These are phyloP conservation scores for Suillus bovinus DNA, from an alignment of 768 basidiomycete species.

Conservation along the genomic window DNA sequence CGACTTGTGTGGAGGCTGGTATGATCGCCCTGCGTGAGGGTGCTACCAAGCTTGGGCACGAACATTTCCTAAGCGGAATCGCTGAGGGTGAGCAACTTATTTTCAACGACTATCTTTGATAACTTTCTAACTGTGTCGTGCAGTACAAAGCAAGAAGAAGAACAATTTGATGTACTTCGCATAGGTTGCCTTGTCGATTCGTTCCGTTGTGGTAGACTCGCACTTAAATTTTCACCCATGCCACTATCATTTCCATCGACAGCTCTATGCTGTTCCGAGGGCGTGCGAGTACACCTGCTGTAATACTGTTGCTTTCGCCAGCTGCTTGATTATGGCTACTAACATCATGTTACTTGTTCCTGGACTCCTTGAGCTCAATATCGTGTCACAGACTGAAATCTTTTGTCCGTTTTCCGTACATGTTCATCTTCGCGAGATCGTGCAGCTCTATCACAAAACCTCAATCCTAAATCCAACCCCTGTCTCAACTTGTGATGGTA, in stretches of 20 bases:
- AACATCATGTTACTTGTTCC: neutral
- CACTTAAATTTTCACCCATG: neutral
- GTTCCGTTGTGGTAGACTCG: slow-evolving; percentile 4
- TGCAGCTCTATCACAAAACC: neutral
- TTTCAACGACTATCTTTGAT: slow-evolving; percentile 18
- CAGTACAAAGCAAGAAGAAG: slow-evolving; percentile 99
- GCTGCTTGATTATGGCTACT: neutral
- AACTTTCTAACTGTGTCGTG: slow-evolving; percentile 15
- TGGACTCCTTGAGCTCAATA: neutral
- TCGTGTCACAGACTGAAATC: neutral
- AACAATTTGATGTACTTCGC: slow-evolving; percentile 96
- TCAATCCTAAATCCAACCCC: neutral
- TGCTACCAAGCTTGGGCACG: slow-evolving; percentile 83
- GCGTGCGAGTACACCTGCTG: neutral
- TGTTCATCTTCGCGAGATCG: neutral
- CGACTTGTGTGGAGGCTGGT: slow-evolving; percentile 98
- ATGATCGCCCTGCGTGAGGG: slow-evolving; percentile 98
- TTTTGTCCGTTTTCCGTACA: neutral
- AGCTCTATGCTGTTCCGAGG: neutral
- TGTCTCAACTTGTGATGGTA: neutral
- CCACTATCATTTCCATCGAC: neutral
- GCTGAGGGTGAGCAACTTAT: slow-evolving; percentile 64
- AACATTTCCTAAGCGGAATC: slow-evolving; percentile 94
- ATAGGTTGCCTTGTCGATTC: slow-evolving; percentile 36
- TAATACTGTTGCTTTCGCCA: neutral